Evolutionary conservation across 345 rosid species (phyloP), one percentile per base, ranked within the genome.

Genomic region (Clarkia xantiana): DNA sequence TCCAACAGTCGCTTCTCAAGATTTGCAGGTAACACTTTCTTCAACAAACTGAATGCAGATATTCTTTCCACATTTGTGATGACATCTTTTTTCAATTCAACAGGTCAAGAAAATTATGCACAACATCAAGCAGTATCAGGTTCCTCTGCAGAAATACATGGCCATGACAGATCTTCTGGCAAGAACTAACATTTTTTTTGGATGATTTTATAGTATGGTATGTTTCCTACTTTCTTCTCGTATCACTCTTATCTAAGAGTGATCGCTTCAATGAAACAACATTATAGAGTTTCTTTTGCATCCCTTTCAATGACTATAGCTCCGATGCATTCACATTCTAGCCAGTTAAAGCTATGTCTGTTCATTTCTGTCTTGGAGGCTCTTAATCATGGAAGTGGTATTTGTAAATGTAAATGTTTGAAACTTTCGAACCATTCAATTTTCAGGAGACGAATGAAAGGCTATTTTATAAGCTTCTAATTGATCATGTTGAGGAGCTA

Each of bases 81-180:
- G 25, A 22, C 25, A 22, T 15, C 17, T 11, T 42, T 51, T n/a
- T 38, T 25, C 3, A 17, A 17, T 39, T 60, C 49, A 0, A 40
- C 81, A 88, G 97, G 90, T 82, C 59, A 82, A 82, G 74, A 85
- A 85, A 70, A 51, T 89, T 72, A 78, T 85, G 91, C 84, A 74
- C 48, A 85, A 59, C 57, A 71, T 89, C 54, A 82, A 87, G 20
- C 75, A 82, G 51, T 89, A 89, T 69, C 84, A 80, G 71, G 74
- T 89, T 63, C 97, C 97, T 15, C 62, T 89, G 56, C 95, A 89
- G 73, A 85, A 69, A 67, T 89, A 85, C 73, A 78, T 85, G 94
- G 80, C 80, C 41, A 82, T 89, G 97, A 85, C 79, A 94, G 97
- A 85, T 74, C 86, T 89, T 69, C 94, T 80, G 89, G 97, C 80